Evolutionary conservation across 2,329 filamentous ascomycete species (phyloP).

Genomic region (Fusarium udum): DNA sequence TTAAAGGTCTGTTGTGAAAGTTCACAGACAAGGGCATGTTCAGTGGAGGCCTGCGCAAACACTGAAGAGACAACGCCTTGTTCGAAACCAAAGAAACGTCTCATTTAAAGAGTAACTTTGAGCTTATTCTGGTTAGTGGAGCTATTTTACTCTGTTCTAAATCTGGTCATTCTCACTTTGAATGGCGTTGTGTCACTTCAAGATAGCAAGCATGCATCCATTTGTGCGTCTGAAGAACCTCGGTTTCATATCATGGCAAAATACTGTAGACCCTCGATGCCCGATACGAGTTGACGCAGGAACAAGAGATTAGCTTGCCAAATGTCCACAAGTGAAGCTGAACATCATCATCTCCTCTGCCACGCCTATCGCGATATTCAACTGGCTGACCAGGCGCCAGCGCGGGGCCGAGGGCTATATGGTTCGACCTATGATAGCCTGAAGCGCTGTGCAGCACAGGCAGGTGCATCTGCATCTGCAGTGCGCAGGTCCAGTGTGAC

Average conservation of each 20-base stretch:
- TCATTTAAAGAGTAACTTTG: not conserved
- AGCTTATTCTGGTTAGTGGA: not conserved
- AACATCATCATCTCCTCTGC: constrained; percentile 4
- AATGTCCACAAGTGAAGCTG: constrained; percentile 7
- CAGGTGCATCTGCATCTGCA: constrained; percentile 6
- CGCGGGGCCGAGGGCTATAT: constrained; percentile 21
- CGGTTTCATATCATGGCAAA: constrained; percentile 1
- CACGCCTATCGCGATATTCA: constrained; percentile 9
- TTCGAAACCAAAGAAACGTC: constrained; percentile 20
- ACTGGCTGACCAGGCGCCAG: constrained; percentile 34
- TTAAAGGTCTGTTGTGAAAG: constrained; percentile 9
- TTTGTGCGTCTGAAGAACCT: constrained; percentile 7
- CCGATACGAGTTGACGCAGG: constrained; percentile 19
- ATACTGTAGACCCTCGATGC: not conserved
- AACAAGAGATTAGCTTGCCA: constrained; percentile 11
- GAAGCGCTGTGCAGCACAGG: constrained; percentile 10
- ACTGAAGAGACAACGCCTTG: constrained; percentile 19
- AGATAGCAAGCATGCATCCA: not conserved
- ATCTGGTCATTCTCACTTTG: not conserved
- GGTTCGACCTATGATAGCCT: constrained; percentile 13
- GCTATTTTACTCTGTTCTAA: not conserved
- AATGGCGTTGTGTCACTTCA: not conserved
- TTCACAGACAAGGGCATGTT: constrained; percentile 10
- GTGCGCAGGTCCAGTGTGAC: constrained; percentile 25
- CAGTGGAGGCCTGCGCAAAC: constrained; percentile 3